Percentiles rank a stretch among this genome's conserved stretches.
Evolutionary conservation across 176 grass and related monocot genomes (phyloP).

Genomic region (Juncus inflexus): DNA sequence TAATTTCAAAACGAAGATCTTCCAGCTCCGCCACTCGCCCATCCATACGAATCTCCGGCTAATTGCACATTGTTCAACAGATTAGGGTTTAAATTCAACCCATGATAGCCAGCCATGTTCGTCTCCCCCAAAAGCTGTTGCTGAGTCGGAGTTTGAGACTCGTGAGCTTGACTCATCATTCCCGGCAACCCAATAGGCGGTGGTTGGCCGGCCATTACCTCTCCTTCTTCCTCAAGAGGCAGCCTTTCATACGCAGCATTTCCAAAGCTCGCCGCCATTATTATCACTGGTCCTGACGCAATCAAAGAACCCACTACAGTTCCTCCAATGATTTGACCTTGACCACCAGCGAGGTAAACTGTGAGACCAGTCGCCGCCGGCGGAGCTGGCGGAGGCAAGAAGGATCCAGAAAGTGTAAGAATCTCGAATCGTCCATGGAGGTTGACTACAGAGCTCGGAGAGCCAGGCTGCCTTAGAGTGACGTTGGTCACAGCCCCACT

Average conservation of each 20-base stretch:
- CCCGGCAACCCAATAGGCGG: slow-evolving; percentile 1
- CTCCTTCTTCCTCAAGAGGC: slow-evolving; percentile 75
- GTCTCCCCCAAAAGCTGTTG: slow-evolving; percentile 38
- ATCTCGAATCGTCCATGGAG: slow-evolving; percentile 80
- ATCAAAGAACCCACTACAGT: slow-evolving; percentile 62
- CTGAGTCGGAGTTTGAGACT: slow-evolving; percentile 48
- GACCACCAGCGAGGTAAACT: slow-evolving; percentile 78
- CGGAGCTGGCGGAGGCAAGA: slow-evolving; percentile 72
- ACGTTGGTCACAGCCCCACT: slow-evolving; percentile 65
- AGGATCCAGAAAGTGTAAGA: slow-evolving; percentile 83
- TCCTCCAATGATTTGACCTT: slow-evolving; percentile 72
- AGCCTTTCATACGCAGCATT: slow-evolving; percentile 94
- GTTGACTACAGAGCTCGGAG: slow-evolving; percentile 33
- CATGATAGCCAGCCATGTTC: slow-evolving; percentile 27
- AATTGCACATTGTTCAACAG: slow-evolving; percentile 66
- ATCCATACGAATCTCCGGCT: slow-evolving; percentile 47
- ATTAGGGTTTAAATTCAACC: slow-evolving; percentile 46
- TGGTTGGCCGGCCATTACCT: slow-evolving; percentile 12
- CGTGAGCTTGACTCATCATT: slow-evolving; percentile 31
- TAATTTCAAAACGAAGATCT: slow-evolving; percentile 9
- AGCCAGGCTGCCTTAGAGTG: slow-evolving; percentile 45
- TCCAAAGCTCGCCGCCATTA: slow-evolving; percentile 86
- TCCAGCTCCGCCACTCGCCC: slow-evolving; percentile 28
- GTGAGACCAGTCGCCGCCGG: slow-evolving; percentile 64
- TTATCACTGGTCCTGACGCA: slow-evolving; percentile 63